A percentile compares a stretch with the other conserved stretches of the same genome.
These are phyloP conservation scores for Beta macrorhiza DNA, from an alignment of 179 eudicot species.

Conservation along the genomic window DNA sequence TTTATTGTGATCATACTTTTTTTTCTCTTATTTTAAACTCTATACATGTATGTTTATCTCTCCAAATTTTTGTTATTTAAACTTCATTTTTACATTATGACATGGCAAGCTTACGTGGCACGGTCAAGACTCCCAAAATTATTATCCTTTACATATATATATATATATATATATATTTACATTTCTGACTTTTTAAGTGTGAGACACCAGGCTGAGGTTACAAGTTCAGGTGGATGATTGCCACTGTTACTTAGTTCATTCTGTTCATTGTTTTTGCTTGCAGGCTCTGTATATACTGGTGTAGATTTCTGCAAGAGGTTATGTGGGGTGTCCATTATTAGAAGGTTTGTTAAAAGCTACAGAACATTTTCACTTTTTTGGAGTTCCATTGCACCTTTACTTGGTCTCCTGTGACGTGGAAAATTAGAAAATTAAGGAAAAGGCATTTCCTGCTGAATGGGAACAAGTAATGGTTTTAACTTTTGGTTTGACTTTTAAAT, in stretches of 20 bases:
- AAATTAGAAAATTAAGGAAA: not conserved
- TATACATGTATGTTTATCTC: too few species aligned
- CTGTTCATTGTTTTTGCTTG: conserved; percentile 24
- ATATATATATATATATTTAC: too few species aligned
- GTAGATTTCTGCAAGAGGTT: conserved; percentile 91
- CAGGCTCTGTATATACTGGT: conserved; percentile 89
- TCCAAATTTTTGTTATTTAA: too few species aligned
- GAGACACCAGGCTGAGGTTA: not conserved
- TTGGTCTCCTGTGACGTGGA: not conserved
- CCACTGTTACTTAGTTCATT: not conserved
- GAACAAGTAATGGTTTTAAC: not conserved
- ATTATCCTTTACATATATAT: too few species aligned
- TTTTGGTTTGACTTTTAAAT: not conserved
- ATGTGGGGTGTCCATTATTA: conserved; percentile 83
- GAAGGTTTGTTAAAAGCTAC: conserved; percentile 48
- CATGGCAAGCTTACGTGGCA: too few species aligned
- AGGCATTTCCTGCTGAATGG: not conserved
- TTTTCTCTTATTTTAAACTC: too few species aligned
- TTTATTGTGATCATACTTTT: too few species aligned
- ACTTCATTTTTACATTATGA: too few species aligned
- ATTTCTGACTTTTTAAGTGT: not conserved
- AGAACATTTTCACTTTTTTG: not conserved
- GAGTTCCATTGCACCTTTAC: not conserved
- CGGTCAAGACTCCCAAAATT: too few species aligned
- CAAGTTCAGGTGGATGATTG: conserved; percentile 2